These are phyloP conservation scores for Rutstroemia sp. DNA, from an alignment of 2,329 filamentous ascomycete species.

Conservation along the genomic window DNA sequence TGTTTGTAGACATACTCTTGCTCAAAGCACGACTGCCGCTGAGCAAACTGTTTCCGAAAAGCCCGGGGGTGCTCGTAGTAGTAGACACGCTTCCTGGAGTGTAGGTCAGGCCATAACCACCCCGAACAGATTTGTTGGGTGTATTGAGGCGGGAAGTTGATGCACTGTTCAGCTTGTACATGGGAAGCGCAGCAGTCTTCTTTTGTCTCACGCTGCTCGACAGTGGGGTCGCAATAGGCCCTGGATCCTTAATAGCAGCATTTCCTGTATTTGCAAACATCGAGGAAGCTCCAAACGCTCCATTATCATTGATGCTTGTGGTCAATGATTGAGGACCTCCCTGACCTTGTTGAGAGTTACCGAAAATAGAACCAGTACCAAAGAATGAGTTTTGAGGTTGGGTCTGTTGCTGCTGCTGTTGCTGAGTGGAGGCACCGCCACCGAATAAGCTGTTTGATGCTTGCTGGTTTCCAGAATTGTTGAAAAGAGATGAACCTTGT, in stretches of 20 bases:
- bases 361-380: slow-evolving; percentile 50
- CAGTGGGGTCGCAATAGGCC: slow-evolving; percentile 85
- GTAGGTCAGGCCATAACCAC: slow-evolving; percentile 87
- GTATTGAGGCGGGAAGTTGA: slow-evolving; percentile 75
- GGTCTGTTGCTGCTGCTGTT: slow-evolving; percentile 28
- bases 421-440: slow-evolving; percentile 16
- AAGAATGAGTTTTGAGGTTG: slow-evolving; percentile 52
- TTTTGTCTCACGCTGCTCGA: slow-evolving; percentile 65
- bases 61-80: slow-evolving; percentile 59
- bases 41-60: slow-evolving; percentile 58
- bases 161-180: slow-evolving; percentile 79
- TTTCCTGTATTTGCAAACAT: slow-evolving; percentile 69
- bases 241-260: slow-evolving; percentile 62
- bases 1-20: slow-evolving; percentile 87
- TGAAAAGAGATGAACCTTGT: slow-evolving; percentile 42
- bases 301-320: slow-evolving; percentile 73
- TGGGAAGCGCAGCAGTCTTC: slow-evolving; percentile 71
- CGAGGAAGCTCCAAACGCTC: slow-evolving; percentile 82
- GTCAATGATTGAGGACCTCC: slow-evolving; percentile 55
- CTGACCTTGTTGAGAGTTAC: slow-evolving; percentile 45
- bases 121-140: slow-evolving; percentile 62
- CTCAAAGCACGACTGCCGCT: slow-evolving; percentile 58
- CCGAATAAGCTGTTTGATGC: slow-evolving; percentile 28
- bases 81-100: slow-evolving; percentile 69
- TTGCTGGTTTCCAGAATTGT: slow-evolving; percentile 27